Conservation (phyloP, 2,329 filamentous ascomycete genomes). For the Ascochyta fabae region DNA sequence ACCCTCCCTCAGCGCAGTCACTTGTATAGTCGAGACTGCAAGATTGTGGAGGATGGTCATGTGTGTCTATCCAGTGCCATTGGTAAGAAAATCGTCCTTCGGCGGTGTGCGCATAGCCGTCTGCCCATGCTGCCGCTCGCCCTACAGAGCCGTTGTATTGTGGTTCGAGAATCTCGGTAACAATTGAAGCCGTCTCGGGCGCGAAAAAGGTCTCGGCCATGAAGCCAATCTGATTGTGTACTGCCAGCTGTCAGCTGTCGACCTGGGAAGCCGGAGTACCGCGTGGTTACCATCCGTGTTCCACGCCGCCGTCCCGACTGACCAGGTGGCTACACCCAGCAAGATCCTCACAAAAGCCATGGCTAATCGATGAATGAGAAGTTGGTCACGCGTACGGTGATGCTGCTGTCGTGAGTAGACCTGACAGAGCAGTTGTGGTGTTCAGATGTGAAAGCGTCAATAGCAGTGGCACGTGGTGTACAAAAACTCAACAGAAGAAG, state of each 20-base stretch:
- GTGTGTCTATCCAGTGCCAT: constrained; percentile 52
- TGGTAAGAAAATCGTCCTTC: constrained; percentile 52
- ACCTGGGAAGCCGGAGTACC: neutral
- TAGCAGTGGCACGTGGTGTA: neutral
- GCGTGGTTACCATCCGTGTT: constrained; percentile 39
- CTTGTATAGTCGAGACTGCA: constrained; percentile 47
- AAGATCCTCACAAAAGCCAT: neutral
- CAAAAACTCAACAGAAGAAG: neutral
- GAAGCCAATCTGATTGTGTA: constrained; percentile 52
- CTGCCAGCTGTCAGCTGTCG: constrained; percentile 24
- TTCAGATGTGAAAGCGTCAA: neutral
- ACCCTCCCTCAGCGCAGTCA: constrained; percentile 49
- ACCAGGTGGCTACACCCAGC: constrained; percentile 11
- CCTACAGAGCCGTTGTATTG: constrained; percentile 51
- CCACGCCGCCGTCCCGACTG: constrained; percentile 34
- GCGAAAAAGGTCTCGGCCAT: constrained; percentile 48
- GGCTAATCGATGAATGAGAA: neutral
- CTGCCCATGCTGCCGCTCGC: constrained; percentile 50
- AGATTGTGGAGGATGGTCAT: constrained; percentile 41
- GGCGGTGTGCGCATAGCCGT: constrained; percentile 47
- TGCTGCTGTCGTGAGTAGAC: neutral
- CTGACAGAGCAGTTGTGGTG: neutral
- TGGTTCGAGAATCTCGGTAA: constrained; percentile 48
- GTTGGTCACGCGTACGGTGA: neutral
- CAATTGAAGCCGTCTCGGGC: constrained; percentile 38